Evolutionary conservation across 768 basidiomycete species (phyloP).

Genomic region (Hygrophoropsis aurantiaca): DNA sequence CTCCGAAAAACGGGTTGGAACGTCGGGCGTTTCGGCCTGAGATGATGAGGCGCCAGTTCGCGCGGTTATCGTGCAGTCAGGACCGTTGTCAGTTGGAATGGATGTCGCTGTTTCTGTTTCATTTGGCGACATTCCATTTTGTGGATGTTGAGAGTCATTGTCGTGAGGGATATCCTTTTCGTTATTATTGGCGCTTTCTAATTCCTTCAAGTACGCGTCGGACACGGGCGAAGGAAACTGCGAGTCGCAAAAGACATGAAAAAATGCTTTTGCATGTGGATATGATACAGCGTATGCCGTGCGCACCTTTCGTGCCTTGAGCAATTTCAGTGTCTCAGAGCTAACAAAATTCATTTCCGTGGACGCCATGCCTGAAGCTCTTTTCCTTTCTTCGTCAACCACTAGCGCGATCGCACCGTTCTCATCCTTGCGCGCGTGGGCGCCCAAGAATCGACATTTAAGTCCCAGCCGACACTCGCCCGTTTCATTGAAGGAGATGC

Average conservation of each 20-base stretch:
- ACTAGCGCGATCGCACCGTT: conserved; percentile 44
- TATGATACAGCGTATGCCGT: not conserved
- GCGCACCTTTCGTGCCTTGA: conserved; percentile 69
- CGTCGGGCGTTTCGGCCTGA: conserved; percentile 64
- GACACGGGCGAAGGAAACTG: conserved; percentile 70
- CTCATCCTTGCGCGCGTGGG: conserved; percentile 57
- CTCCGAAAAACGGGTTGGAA: conserved; percentile 69
- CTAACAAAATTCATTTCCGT: conserved; percentile 72
- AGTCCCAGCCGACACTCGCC: conserved; percentile 52
- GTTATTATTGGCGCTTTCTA: conserved; percentile 38
- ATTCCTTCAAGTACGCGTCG: conserved; percentile 57
- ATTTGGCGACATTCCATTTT: conserved; percentile 18
- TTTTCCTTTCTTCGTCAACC: conserved; percentile 61
- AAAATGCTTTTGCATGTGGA: not conserved
- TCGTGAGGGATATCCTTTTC: conserved; percentile 2
- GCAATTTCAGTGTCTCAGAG: conserved; percentile 54
- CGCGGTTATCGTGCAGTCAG: conserved; percentile 23
- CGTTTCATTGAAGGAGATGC: conserved; percentile 27
- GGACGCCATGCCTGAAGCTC: conserved; percentile 41
- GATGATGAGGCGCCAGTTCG: conserved; percentile 35
- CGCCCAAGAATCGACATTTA: conserved; percentile 88
- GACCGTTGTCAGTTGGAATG: not conserved
- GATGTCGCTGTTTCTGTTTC: conserved; percentile 4
- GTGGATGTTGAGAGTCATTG: not conserved
- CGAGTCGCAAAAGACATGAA: not conserved